phyloP scores from a whole-genome alignment of 2,329 filamentous ascomycete species.

The Phialophora expanda region DNA sequence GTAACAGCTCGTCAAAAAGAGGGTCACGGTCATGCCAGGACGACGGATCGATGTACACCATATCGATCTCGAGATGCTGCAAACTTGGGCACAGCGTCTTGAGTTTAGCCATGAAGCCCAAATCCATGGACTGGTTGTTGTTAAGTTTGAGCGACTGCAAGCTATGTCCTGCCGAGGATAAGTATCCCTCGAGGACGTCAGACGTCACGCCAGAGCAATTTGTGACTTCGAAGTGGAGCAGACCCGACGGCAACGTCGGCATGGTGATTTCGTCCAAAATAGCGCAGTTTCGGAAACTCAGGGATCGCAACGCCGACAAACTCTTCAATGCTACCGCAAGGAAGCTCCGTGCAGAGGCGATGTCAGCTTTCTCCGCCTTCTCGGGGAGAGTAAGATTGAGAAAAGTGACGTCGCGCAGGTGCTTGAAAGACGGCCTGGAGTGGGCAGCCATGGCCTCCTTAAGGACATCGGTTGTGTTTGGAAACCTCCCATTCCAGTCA shows the following conservation, averaged over 20 bases:
- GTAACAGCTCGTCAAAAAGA: conserved; percentile 66
- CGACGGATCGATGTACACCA: conserved; percentile 76
- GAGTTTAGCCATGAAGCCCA: conserved; percentile 74
- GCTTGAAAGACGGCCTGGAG: conserved; percentile 59
- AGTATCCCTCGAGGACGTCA: conserved; percentile 67
- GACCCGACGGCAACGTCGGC: conserved; percentile 67
- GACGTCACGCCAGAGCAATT: conserved; percentile 80
- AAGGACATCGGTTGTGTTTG: conserved; percentile 44
- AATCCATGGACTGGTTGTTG: conserved; percentile 78
- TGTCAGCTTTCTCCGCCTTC: conserved; percentile 30
- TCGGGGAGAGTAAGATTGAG: conserved; percentile 44
- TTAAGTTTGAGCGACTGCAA: conserved; percentile 72
- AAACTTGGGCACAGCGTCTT: conserved; percentile 72
- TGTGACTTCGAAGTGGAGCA: conserved; percentile 72
- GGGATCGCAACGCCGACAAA: conserved; percentile 67
- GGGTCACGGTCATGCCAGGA: conserved; percentile 74
- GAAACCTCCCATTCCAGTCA: conserved; percentile 62
- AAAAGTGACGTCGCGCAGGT: conserved; percentile 46
- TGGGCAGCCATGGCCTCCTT: conserved; percentile 60
- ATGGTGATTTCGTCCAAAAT: conserved; percentile 72
- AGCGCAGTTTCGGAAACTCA: conserved; percentile 77
- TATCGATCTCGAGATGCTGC: conserved; percentile 73
- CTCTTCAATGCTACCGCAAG: conserved; percentile 47
- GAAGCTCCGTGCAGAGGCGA: conserved; percentile 17
- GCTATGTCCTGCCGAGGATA: conserved; percentile 69